Percentiles rank a stretch among this genome's conserved stretches.
These are phyloP conservation scores for Cystobasidium tubakii DNA, from an alignment of 768 basidiomycete species.

Conservation along the genomic window DNA sequence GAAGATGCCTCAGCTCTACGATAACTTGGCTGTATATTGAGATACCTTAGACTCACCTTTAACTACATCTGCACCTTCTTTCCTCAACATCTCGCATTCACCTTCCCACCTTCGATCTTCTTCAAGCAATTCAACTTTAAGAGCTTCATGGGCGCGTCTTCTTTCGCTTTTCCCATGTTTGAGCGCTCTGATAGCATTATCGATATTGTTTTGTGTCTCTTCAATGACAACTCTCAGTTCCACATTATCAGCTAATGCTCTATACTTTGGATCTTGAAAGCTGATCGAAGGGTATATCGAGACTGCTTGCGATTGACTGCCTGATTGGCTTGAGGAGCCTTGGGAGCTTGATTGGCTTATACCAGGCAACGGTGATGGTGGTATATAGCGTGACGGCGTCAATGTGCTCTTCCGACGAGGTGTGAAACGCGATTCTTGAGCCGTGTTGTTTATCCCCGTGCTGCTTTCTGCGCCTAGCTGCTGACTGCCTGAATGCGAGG, in stretches of 20 bases:
- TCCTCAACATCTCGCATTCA: constrained; percentile 30
- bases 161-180: constrained; percentile 36
- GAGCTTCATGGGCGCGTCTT: constrained; percentile 20
- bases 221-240: constrained; percentile 18
- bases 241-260: constrained; percentile 21
- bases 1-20: not conserved
- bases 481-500: not conserved
- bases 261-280: constrained; percentile 31
- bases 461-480: not conserved
- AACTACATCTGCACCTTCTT: constrained; percentile 24
- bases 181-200: constrained; percentile 22
- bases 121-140: constrained; percentile 35
- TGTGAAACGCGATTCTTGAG: constrained; percentile 1
- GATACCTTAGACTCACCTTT: too few relatives aligned
- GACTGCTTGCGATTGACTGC: not conserved
- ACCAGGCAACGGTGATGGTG: constrained; percentile 11
- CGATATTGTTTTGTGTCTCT: constrained; percentile 7
- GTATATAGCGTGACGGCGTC: constrained; percentile 25
- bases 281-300: constrained; percentile 1
- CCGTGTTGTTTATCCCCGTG: constrained; percentile 3
- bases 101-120: constrained; percentile 33
- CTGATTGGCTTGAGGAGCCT: not conserved
- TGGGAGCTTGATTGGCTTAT: not conserved
- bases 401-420: not conserved
- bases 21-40: too few relatives aligned